Evolutionary conservation across 176 grass and related monocot genomes (phyloP).

Genomic region (Chrysopogon serrulatus): DNA sequence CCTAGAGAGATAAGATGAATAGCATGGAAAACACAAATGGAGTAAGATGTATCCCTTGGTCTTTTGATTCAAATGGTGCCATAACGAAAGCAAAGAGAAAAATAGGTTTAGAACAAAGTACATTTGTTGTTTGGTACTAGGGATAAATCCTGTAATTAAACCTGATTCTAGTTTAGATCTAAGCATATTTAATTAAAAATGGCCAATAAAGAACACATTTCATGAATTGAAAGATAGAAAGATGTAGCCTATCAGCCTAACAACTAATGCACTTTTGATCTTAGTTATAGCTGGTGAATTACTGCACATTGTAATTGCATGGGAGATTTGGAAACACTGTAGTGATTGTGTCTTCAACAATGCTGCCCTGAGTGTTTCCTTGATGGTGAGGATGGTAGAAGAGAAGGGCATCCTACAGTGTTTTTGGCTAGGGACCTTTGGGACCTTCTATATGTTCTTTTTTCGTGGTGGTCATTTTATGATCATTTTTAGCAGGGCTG

Average conservation of each 20-base stretch:
- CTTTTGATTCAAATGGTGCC: background rate
- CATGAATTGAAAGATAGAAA: background rate
- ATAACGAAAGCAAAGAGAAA: background rate
- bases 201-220: background rate
- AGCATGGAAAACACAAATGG: background rate
- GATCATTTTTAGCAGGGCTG: too few relatives aligned
- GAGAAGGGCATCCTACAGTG: background rate
- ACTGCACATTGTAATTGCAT: background rate
- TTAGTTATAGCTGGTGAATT: background rate
- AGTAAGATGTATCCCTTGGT: background rate
- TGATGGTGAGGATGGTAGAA: background rate
- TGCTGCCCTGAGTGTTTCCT: background rate
- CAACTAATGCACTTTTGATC: background rate
- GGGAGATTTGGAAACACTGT: background rate
- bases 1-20: conserved; percentile 33
- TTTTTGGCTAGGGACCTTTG: background rate
- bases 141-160: too few relatives aligned
- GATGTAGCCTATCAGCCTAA: background rate
- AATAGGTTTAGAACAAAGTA: background rate
- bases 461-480: background rate
- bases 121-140: background rate
- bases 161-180: background rate
- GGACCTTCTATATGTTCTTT: background rate
- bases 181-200: background rate
- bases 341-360: background rate